Percentiles rank a stretch among this genome's conserved stretches.
These are phyloP conservation scores for Pseudogymnoascus sp. DNA, from an alignment of 2,329 filamentous ascomycete genomes.

Conservation along the genomic window DNA sequence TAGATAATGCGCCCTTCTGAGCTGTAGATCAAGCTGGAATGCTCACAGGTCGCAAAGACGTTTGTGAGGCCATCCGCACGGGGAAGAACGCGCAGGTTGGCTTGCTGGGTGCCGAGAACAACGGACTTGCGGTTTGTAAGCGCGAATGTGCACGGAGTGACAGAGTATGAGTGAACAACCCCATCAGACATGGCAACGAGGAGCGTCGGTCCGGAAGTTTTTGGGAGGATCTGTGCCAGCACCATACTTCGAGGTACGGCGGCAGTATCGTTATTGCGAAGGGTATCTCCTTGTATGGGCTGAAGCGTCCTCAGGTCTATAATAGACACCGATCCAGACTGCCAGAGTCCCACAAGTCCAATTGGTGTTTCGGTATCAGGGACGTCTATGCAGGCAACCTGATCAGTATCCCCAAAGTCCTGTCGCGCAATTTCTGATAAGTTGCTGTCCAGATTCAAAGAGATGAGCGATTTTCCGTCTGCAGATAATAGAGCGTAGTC, in stretches of 20 bases:
- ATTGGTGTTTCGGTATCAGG: constrained; percentile 50
- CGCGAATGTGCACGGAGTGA: constrained; percentile 52
- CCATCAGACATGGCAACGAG: constrained; percentile 91
- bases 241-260: constrained; percentile 78
- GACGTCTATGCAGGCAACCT: constrained; percentile 79
- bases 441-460: constrained; percentile 54
- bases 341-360: constrained; percentile 82
- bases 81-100: constrained; percentile 71
- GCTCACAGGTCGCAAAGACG: constrained; percentile 89
- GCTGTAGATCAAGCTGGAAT: constrained; percentile 87
- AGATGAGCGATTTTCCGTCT: constrained; percentile 63
- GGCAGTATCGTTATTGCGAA: constrained; percentile 56
- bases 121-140: constrained; percentile 72
- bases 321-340: constrained; percentile 69
- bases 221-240: constrained; percentile 67
- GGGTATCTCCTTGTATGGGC: constrained; percentile 54
- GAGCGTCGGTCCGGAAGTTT: constrained; percentile 57
- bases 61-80: constrained; percentile 58
- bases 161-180: constrained; percentile 74
- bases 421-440: constrained; percentile 52
- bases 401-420: constrained; percentile 56
- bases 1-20: constrained; percentile 82
- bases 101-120: constrained; percentile 76
- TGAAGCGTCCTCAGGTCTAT: constrained; percentile 60
- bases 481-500: constrained; percentile 65